phyloP scores from a whole-genome alignment of 78 protist species.

The Dictyostelium purpureum region DNA sequence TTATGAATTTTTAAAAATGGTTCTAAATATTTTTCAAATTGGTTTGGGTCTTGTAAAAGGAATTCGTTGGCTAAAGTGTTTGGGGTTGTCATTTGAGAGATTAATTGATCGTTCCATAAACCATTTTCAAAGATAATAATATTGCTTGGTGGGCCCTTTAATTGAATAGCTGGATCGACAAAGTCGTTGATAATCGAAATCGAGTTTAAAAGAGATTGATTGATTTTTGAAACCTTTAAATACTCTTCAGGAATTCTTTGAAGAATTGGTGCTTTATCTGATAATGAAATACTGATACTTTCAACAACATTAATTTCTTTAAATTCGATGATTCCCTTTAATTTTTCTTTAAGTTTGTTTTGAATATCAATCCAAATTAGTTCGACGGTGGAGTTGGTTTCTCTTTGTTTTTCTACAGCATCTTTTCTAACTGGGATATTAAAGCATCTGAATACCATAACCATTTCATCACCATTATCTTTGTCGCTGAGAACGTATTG shows the following conservation, averaged over 20 bases:
- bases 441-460: conserved; percentile 37
- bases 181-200: conserved; percentile 33
- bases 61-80: not conserved
- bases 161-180: not conserved
- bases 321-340: not conserved
- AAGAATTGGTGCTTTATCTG: conserved; percentile 8
- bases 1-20: not conserved
- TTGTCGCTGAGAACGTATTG: not conserved
- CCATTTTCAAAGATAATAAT: conserved; percentile 14
- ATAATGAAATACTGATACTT: conserved; percentile 5
- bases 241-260: not conserved
- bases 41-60: not conserved
- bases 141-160: conserved; percentile 10
- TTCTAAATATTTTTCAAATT: not conserved
- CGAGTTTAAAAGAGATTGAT: conserved; percentile 8
- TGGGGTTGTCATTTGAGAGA: not conserved
- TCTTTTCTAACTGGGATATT: conserved; percentile 38
- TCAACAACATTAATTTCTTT: conserved; percentile 28
- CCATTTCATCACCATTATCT: not conserved
- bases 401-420: conserved; percentile 35
- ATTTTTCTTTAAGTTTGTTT: not conserved
- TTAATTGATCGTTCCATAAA: conserved; percentile 21
- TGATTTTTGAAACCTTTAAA: not conserved
- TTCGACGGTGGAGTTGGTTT: conserved; percentile 31
- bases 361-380: conserved; percentile 18